Evolutionary conservation across 192 early-diverging fungal species (phyloP), one percentile per base, ranked within the genome.

Genomic region (Podila horticola): DNA sequence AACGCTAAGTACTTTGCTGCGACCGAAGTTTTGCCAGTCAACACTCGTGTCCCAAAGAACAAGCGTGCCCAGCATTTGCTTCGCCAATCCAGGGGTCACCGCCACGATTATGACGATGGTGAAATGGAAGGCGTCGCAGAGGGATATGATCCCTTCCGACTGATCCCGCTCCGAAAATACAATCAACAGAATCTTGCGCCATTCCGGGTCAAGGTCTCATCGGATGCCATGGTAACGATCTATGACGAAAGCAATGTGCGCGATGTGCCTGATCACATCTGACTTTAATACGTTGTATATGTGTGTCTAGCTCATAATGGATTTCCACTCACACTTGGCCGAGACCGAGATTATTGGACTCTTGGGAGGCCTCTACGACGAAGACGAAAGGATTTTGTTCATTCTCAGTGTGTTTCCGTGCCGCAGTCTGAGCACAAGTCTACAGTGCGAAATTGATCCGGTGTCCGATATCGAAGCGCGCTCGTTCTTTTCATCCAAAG

Each of bases 391-490:
- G 63, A 61, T 84, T 5, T 66, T 97, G 26, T 75, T 87, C 58
- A 87, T 97, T 12, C 79, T 89, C 34, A 84, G 86, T 0, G 93
- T 90, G 8, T 96, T 93, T 82, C 96, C 97, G 5, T 98, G 96
- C 77, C 79, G 86, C 48, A 93, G 92, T 67, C 87, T 90, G 45
- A 94, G 93, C 79, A 95, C 95, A 4, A 90, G 92, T 3, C 90
- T 94, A 50, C 94, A 92, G 86, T 98, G 96, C 84, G 97, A 98
- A 74, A 96, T 98, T 94, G 96, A 97, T 71, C 93, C 95, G 28
- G 91, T 79, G 15, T 94, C 93, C 1, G 96, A 98, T 68, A 91
- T 97, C 60, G 87, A 91, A 45, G 96, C 97, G 1, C 87, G 95
- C 12, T 88, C 91, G 50, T 87, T 79, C 22, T 98, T 98, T 82